phyloP scores from a whole-genome alignment of 2,329 filamentous ascomycete species.

The Meredithiella fracta region DNA sequence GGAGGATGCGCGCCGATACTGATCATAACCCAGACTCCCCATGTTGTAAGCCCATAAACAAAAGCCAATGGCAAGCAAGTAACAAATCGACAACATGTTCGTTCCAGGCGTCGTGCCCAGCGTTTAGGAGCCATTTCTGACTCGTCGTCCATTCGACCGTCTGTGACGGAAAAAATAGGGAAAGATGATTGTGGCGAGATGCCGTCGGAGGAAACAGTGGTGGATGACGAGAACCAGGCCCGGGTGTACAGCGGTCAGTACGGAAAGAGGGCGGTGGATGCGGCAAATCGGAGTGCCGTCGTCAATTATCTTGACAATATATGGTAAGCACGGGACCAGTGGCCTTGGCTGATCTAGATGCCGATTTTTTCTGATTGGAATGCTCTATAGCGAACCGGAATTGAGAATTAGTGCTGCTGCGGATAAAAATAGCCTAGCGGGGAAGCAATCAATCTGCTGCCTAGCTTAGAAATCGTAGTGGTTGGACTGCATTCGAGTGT shows the following conservation, averaged over 20 bases:
- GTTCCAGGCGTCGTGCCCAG: conserved; percentile 57
- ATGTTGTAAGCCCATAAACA: conserved; percentile 78
- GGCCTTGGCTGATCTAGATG: not conserved
- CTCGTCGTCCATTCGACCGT: conserved; percentile 18
- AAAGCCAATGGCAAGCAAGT: conserved; percentile 80
- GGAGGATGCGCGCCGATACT: conserved; percentile 47
- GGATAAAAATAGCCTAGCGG: not conserved
- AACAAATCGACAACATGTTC: conserved; percentile 62
- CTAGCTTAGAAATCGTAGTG: not conserved
- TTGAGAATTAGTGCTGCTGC: not conserved
- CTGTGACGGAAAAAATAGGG: conserved; percentile 18
- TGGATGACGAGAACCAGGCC: not conserved
- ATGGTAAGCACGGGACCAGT: not conserved
- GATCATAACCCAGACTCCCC: conserved; percentile 79
- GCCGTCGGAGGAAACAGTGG: not conserved
- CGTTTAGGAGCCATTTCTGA: conserved; percentile 34
- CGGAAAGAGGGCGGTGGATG: not conserved
- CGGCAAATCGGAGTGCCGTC: not conserved
- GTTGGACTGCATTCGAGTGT: no score
- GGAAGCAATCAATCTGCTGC: not conserved
- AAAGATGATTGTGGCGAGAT: not conserved
- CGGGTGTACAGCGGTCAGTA: not conserved
- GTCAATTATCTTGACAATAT: not conserved
- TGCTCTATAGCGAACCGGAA: no score
- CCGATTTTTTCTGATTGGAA: not conserved